These are phyloP conservation scores for Pichia sp. DNA, from an alignment of 1,139 yeast species.

Conservation along the genomic window DNA sequence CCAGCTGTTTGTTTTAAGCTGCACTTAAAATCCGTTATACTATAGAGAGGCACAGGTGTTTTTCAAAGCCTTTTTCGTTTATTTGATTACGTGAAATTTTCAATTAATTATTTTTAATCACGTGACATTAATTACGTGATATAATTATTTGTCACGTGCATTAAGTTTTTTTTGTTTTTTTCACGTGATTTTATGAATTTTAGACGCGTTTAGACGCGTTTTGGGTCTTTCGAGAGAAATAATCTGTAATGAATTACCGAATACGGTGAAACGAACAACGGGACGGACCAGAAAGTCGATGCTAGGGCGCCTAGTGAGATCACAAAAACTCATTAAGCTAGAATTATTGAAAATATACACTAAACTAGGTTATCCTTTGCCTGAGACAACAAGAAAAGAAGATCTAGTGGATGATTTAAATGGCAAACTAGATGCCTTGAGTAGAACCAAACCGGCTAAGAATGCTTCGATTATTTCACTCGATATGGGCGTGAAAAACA, in stretches of 20 bases:
- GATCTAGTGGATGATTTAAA: constrained; percentile 9
- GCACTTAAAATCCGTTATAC: neutral
- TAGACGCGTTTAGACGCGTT: no score
- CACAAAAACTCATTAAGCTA: neutral
- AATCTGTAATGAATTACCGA: no score
- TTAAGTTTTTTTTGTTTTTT: no score
- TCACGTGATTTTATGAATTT: no score
- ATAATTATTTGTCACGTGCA: no score
- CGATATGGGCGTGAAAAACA: constrained; percentile 36
- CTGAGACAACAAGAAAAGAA: constrained; percentile 9
- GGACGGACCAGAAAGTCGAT: neutral
- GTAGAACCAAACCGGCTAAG: neutral
- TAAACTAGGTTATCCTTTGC: constrained; percentile 15
- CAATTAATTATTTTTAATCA: no score
- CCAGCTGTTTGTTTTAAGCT: no score
- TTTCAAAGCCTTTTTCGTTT: neutral
- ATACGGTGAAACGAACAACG: no score
- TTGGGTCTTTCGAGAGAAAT: no score
- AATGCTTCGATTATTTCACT: constrained; percentile 23
- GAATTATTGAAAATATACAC: constrained; percentile 4
- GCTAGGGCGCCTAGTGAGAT: neutral
- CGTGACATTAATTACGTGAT: no score
- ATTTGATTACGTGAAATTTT: neutral
- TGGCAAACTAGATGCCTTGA: neutral
- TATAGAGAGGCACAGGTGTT: no score